Evolutionary conservation across 2,329 filamentous ascomycete genomes (phyloP), one percentile per base, ranked within the genome.

Genomic region (Elsinoe ampelina): DNA sequence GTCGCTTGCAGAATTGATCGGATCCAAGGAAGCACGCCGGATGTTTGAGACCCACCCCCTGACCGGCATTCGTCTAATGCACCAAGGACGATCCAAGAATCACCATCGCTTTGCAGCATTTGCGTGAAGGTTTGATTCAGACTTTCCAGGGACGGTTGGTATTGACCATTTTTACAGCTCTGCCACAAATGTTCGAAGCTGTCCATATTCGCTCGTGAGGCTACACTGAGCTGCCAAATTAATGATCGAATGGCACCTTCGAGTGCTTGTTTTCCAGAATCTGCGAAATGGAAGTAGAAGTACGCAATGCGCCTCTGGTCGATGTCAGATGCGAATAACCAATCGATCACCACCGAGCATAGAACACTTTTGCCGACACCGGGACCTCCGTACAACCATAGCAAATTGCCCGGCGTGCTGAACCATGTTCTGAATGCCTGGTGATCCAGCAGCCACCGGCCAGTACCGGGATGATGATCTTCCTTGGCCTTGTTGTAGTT

Each of bases 61-160:
- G 10, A 12, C 13, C 58, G 60, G 58, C 65, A 69, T 55, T 71
- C 68, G 43, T 72, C 68, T 15, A 71, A 57, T 19, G 66, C 70
- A 60, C 71, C 69, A 8, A 72, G 39, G 1, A 66, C 60, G 20
- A 71, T 58, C 57, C 65, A 70, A 1, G 66, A 62, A 54, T 35
- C 67, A 63, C 39, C 56, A 47, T 58, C 60, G 36, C 60, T 48
- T 17, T 41, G 22, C 13, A 60, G 26, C n/a, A 52, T 61, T 13
- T 54, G 19, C 8, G 48, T 34, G 41, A 65, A 47, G n/a, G 63
- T 62, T 39, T 58, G 58, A 39, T 64, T 32, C 20, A 65, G 57
- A 35, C 63, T 59, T 42, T 61, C 58, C 11, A 59, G 39, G 17
- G 57, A 47, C 32, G 59, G 62, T 26, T 58, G 17, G n/a, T 19